Base-by-base conservation (phyloP, 2,329 filamentous ascomycete species). In the Fusarium sp. region DNA sequence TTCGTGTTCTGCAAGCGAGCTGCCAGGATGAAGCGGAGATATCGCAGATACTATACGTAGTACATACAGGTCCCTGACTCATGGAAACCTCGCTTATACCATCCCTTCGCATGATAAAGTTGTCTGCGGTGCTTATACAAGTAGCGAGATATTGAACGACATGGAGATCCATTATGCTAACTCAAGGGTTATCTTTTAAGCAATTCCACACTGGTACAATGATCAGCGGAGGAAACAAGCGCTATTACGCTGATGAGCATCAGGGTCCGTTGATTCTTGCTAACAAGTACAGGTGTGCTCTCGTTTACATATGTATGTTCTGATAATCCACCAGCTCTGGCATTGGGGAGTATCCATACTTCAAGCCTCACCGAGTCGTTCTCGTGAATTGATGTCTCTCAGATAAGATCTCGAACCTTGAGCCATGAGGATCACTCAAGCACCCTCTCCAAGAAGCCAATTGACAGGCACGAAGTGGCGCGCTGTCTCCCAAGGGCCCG, bases 391-490 rank as follows among this genome's bases (percentile, higher is more conserved):
- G 42, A 52, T 46, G 31, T 56, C 44, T 41, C 31, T 56, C 37
- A 48, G 63, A 66, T 63, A 65, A 62, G 48, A 73, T 73, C 61
- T 71, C 48, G 60, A 54, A 74, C 54, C 57, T 61, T 41, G 46
- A 73, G 66, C 58, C 45, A 62, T 38, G 42, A 54, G 49, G 62
- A 68, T 63, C 45, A 60, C 23, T 48, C 23, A 63, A 51, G 33
- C 60, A 74, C 66, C 71, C 66, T 77, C 76, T 70, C 56, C 51
- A 59, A 45, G 45, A 70, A 61, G 38, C 66, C 74, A 74, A 73
- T 73, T 56, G 66, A 59, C 51, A 66, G 58, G 51, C 63, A 44
- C 66, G 63, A 61, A 35, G 69, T 76, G 67, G 75, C 75, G 75
- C 63, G 60, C 54, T 55, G 54, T 65, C 69, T 57, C 56, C 68